These are phyloP conservation scores for Aaosphaeria pasadenensis DNA, from an alignment of 2,329 filamentous ascomycete genomes.

Conservation along the genomic window DNA sequence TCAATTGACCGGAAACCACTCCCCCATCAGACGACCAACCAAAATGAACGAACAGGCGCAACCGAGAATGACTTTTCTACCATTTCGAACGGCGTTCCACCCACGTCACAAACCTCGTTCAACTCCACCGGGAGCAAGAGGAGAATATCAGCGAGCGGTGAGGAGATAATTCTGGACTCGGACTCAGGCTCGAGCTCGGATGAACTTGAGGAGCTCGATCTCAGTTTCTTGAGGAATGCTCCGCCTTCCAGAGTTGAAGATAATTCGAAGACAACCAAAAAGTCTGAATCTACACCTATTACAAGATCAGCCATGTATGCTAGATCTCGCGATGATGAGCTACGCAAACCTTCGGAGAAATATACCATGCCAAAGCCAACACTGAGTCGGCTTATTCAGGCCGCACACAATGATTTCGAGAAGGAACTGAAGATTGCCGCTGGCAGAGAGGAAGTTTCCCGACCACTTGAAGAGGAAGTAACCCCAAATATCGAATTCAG, in stretches of 20 bases:
- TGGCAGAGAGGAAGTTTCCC: conserved; percentile 24
- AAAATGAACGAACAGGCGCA: too few species aligned
- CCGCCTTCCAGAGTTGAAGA: neutral
- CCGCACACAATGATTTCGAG: conserved; percentile 18
- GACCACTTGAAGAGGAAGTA: conserved; percentile 9
- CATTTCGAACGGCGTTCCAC: conserved; percentile 8
- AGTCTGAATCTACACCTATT: neutral
- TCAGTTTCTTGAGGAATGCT: conserved; percentile 10
- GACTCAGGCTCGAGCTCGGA: conserved; percentile 63
- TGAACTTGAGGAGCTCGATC: conserved; percentile 48
- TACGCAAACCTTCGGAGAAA: conserved; percentile 20
- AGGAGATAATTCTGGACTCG: conserved; percentile 57
- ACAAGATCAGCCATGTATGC: neutral
- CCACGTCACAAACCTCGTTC: conserved; percentile 23
- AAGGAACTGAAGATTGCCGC: conserved; percentile 24
- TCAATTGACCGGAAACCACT: too few species aligned
- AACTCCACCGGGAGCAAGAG: conserved; percentile 40
- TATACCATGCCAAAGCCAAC: conserved; percentile 10
- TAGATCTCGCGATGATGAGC: conserved; percentile 10
- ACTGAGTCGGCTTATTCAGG: conserved; percentile 20
- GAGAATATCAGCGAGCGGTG: conserved; percentile 53
- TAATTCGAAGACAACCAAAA: conserved; percentile 2
- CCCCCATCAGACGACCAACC: too few species aligned
- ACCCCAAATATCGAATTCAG: conserved; percentile 9
- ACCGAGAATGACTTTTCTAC: neutral